Evolutionary conservation across 2,329 filamentous ascomycete species (phyloP).

Genomic region (Emmonsiellopsis sp.): DNA sequence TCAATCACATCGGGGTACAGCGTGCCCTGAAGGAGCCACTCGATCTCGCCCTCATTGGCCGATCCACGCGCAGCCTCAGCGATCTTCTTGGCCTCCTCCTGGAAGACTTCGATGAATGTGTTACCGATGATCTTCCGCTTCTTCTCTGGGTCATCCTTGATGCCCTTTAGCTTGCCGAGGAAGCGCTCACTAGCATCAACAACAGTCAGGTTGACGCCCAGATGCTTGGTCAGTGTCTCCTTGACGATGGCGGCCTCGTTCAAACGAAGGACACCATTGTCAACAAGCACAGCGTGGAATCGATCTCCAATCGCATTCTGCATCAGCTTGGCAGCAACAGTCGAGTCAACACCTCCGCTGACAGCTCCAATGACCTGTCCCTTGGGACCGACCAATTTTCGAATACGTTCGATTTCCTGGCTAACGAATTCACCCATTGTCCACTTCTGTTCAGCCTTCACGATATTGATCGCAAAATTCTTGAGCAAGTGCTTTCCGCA

Average conservation of each 20-base stretch:
- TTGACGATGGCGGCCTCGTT: constrained; percentile 79
- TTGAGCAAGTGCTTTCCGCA: constrained; percentile 60
- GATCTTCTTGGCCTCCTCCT: constrained; percentile 66
- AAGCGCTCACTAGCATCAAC: constrained; percentile 72
- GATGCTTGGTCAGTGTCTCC: constrained; percentile 64
- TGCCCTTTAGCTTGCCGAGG: constrained; percentile 64
- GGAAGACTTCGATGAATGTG: constrained; percentile 72
- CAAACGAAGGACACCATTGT: constrained; percentile 78
- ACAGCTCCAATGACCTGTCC: constrained; percentile 76
- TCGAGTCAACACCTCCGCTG: constrained; percentile 79
- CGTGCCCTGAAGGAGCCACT: constrained; percentile 82
- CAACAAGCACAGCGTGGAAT: constrained; percentile 75
- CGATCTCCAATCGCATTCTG: constrained; percentile 75
- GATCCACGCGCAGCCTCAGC: constrained; percentile 62
- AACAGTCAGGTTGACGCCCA: constrained; percentile 85
- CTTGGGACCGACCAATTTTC: constrained; percentile 68
- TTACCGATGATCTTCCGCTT: constrained; percentile 80
- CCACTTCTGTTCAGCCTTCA: constrained; percentile 68
- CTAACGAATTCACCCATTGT: constrained; percentile 76
- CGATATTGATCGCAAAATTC: constrained; percentile 83
- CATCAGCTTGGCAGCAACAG: constrained; percentile 81
- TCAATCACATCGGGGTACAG: constrained; percentile 67
- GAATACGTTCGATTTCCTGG: constrained; percentile 71
- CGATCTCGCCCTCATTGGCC: constrained; percentile 61
- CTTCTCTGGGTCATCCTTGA: constrained; percentile 76